Evolutionary conservation across 2,329 filamentous ascomycete genomes (phyloP).

Genomic region (Paecilomyces formosus): DNA sequence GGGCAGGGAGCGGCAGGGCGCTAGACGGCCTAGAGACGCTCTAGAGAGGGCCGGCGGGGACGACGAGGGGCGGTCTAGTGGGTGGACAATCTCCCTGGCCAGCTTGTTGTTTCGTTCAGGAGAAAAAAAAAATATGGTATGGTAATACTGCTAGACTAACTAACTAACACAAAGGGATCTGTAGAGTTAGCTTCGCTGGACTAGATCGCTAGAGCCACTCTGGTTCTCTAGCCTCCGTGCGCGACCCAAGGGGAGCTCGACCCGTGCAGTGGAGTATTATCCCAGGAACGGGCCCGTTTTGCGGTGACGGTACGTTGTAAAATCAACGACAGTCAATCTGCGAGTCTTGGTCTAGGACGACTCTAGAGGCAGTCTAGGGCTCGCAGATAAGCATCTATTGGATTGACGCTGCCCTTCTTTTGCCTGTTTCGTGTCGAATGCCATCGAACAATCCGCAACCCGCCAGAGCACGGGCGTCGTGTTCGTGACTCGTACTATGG

Average conservation of each 20-base stretch:
- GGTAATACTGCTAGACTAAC: too few relatives aligned
- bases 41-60: not conserved
- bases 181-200: not conserved
- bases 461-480: not conserved
- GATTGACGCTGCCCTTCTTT: not conserved
- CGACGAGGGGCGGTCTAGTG: not conserved
- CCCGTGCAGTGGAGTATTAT: not conserved
- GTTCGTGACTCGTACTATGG: not conserved
- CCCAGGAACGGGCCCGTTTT: not conserved
- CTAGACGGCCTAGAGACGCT: conserved; percentile 7
- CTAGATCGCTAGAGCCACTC: too few relatives aligned
- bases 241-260: not conserved
- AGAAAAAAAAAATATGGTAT: not conserved
- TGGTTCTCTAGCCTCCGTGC: not conserved
- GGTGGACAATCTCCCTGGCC: not conserved
- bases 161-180: not conserved
- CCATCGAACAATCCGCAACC: not conserved
- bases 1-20: conserved; percentile 19
- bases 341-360: too few relatives aligned
- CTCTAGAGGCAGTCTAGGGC: not conserved
- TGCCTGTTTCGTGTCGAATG: not conserved
- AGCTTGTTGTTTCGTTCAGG: not conserved
- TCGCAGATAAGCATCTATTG: not conserved
- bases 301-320: not conserved
- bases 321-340: not conserved